Base-by-base conservation (phyloP, 106 monocot genomes). In the Xerophyta viscosa region DNA sequence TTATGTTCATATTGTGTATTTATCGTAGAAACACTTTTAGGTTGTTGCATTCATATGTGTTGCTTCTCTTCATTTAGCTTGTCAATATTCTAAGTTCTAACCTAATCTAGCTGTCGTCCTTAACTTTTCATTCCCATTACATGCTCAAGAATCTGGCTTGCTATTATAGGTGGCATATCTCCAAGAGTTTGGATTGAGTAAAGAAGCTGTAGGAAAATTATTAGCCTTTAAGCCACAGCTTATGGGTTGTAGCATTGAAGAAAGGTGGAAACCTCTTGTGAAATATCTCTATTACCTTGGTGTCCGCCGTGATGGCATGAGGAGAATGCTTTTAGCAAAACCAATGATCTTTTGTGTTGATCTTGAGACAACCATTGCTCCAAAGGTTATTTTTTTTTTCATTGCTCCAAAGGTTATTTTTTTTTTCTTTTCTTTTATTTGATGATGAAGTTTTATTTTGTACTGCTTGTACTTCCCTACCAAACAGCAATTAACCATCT, bases 201-300 rank as follows among this genome's bases (percentile, higher is more conserved):
- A 59, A 31, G 65, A 69, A 52, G 96, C 85, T 48, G 67, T 89
- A 51, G 79, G 89, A 30, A 49, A 67, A 18, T 52, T 96, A 13
- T 55, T 96, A 47, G 78, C 96, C 54, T 79, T 68, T 52, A 96
- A 79, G 45, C 96, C 96, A 54, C 89, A 89, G 24, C 58, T 96
- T 28, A 96, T 96, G 81, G 96, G 79, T 41, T 89, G 96, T 47
- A 86, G 89, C 68, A 86, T 96, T 60, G 85, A 96, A 56, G 82
- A 96, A 61, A 72, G 76, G 54, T 96, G 75, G 96, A 96, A 76
- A 52, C 96, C 96, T 41, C 85, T 96, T 43, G 84, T 96, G 23
- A 89, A 79, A 50, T 96, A 89, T 46, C 31, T 96, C 26, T 89
- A 96, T 56, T 86, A 96, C 58, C 85, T 89, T 56, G 89, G 89